These are phyloP conservation scores for Globisporangium lucens DNA, from an alignment of 352 stramenopile species.

Conservation along the genomic window DNA sequence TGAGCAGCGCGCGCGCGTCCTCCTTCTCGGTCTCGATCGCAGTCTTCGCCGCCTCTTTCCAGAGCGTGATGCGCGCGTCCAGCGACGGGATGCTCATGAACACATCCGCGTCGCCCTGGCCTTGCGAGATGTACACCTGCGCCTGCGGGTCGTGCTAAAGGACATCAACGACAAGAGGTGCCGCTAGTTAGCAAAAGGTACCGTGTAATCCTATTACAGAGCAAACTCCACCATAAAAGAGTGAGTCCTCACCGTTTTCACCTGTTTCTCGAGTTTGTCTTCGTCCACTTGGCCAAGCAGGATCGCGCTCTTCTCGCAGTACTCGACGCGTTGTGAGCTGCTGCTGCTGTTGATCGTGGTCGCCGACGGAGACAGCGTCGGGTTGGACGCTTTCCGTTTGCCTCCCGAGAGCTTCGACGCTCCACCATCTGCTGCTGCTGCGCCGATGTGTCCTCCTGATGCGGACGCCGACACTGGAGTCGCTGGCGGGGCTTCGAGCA, in stretches of 20 bases:
- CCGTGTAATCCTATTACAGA: not conserved
- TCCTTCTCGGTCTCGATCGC: conserved; percentile 79
- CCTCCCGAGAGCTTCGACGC: not conserved
- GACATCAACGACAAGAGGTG: conserved; percentile 3
- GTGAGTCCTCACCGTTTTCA: conserved; percentile 51
- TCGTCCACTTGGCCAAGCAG: conserved; percentile 75
- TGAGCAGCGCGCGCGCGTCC: conserved; percentile 59
- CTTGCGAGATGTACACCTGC: conserved; percentile 79
- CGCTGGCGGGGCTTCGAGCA: conserved; percentile 33
- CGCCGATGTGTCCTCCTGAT: not conserved
- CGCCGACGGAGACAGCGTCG: conserved; percentile 2
- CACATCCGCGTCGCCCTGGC: conserved; percentile 69
- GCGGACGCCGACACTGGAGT: not conserved
- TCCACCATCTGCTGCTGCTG: not conserved
- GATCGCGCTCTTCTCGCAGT: conserved; percentile 54
- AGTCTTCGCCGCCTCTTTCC: conserved; percentile 74
- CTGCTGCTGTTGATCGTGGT: not conserved
- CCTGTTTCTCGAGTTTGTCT: conserved; percentile 71
- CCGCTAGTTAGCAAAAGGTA: not conserved
- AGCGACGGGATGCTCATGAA: conserved; percentile 81
- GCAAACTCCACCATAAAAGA: not conserved
- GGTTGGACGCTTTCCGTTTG: conserved; percentile 16
- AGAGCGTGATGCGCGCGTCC: conserved; percentile 70
- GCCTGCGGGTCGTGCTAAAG: conserved; percentile 58
- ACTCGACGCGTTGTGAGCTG: conserved; percentile 38